phyloP scores from a whole-genome alignment of 2,329 filamentous ascomycete species.

The Cercospora zeae-maydis region DNA sequence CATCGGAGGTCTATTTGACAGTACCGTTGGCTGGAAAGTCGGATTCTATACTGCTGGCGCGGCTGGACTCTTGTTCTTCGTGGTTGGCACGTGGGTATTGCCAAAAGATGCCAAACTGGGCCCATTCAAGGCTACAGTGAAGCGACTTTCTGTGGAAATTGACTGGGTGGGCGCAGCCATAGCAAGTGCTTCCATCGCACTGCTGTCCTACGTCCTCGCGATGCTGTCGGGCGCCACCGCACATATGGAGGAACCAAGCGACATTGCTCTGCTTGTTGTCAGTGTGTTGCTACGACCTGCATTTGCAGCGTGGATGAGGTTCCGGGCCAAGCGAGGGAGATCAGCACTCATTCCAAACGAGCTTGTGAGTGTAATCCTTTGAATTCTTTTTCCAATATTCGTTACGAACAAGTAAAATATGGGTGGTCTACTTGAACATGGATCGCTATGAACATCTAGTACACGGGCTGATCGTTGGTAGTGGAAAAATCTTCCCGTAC shows the following conservation, averaged over 20 bases:
- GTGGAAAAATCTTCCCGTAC: conserved; percentile 58
- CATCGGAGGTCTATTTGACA: conserved; percentile 49
- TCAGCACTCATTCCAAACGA: conserved; percentile 61
- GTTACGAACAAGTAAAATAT: too few relatives aligned
- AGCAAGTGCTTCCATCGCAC: conserved; percentile 45
- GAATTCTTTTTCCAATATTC: too few relatives aligned
- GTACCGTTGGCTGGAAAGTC: conserved; percentile 50
- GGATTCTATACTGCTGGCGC: conserved; percentile 50
- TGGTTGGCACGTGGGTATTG: conserved; percentile 40
- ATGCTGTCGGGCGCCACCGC: conserved; percentile 23
- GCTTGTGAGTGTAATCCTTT: conserved; percentile 34
- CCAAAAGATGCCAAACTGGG: conserved; percentile 31
- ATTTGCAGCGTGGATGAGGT: conserved; percentile 56
- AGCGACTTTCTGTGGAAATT: conserved; percentile 43
- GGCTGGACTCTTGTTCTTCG: conserved; percentile 41
- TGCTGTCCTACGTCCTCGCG: conserved; percentile 50
- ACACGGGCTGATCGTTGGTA: background rate
- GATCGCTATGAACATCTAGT: background rate
- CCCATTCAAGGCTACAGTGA: conserved; percentile 27
- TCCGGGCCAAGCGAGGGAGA: conserved; percentile 44
- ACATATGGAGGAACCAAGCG: conserved; percentile 19
- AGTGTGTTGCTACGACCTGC: conserved; percentile 44
- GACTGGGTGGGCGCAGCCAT: conserved; percentile 53
- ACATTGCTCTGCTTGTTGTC: conserved; percentile 43
- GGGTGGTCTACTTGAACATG: background rate